These are phyloP conservation scores for Trichoderma sp. DNA, from an alignment of 2,329 filamentous ascomycete species.

Conservation along the genomic window DNA sequence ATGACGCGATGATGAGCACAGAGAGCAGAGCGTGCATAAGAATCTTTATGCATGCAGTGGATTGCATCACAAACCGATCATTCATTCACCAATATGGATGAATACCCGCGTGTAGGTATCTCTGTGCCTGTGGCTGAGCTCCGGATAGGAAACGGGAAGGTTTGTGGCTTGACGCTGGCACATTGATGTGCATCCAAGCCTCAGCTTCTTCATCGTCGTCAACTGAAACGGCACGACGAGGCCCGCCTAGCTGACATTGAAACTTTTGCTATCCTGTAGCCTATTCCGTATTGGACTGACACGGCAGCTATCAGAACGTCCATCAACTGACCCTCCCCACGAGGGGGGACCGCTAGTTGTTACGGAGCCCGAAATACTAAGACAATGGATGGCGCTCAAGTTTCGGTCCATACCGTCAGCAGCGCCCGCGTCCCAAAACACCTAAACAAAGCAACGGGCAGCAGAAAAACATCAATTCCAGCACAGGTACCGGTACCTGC, in stretches of 20 bases:
- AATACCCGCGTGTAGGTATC: not conserved
- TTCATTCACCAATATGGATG: not conserved
- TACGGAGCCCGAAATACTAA: not conserved
- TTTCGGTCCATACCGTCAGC: conserved; percentile 28
- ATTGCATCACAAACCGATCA: conserved; percentile 17
- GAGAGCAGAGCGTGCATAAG: conserved; percentile 20
- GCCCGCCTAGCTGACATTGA: not conserved
- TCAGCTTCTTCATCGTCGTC: not conserved
- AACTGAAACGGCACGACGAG: not conserved
- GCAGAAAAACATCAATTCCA: not conserved
- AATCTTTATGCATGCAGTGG: not conserved
- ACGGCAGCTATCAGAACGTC: not conserved
- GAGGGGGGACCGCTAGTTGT: not conserved
- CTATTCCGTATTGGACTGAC: not conserved
- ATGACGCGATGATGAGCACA: conserved; percentile 26
- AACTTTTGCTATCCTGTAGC: not conserved
- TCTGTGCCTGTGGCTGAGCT: not conserved
- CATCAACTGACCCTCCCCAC: not conserved
- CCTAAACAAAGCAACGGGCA: not conserved
- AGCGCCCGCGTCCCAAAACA: conserved; percentile 12
- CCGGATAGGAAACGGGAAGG: not conserved
- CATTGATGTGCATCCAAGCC: not conserved
- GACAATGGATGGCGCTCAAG: conserved; percentile 16
- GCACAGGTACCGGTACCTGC: not conserved
- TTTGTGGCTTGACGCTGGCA: not conserved